Base-by-base conservation (phyloP, 495 filamentous ascomycete species). In the Gamarada debralockiae region DNA sequence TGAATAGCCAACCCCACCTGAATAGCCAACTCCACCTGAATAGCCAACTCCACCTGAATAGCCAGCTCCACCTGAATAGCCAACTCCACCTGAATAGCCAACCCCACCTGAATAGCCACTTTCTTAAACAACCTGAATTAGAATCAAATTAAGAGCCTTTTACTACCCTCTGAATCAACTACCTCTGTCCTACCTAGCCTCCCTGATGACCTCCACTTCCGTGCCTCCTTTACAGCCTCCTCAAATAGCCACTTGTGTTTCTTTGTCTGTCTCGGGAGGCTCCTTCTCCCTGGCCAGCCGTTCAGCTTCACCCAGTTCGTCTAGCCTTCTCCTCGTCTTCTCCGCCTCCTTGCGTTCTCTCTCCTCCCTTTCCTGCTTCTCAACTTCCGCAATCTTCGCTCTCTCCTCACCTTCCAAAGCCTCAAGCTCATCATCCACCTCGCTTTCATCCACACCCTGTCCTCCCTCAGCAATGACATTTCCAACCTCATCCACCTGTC, bases 361-460 rank as follows among this genome's bases (percentile, higher is more conserved):
- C 46, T 58, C 41, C 14, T 62, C 37, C 17, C 13, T 51, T 21
- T 62, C 57, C 23, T 66, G 62, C 25, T 68, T 69, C 50, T 76
- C 72, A 18, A 75, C 43, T 39, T 53, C 67, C 56, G 62, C 58
- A 52, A 54, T 56, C 55, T 74, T 78, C 64, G 73, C 68, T 65
- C 69, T 73, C 68, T 90, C 83, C 56, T 80, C 81, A 33, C 65
- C 73, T 69, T 95, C 81, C 71, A 98, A 62, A 9, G 76, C 83
- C 59, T 87, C 84, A 23, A 97, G 75, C 73, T 96, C 93, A 37
- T 91, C 89, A 51, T 96, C 92, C 47, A 97, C 82, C 66, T 93
- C 92, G 15, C 61, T 72, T 65, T 96, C 93, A 63, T 96, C 91
- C 47, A 91, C 75, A 14, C 60, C 71, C 3, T 51, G 38, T 0